These are phyloP conservation scores for Gossypium davidsonii DNA, from an alignment of 441 rosid genomes.

Conservation along the genomic window DNA sequence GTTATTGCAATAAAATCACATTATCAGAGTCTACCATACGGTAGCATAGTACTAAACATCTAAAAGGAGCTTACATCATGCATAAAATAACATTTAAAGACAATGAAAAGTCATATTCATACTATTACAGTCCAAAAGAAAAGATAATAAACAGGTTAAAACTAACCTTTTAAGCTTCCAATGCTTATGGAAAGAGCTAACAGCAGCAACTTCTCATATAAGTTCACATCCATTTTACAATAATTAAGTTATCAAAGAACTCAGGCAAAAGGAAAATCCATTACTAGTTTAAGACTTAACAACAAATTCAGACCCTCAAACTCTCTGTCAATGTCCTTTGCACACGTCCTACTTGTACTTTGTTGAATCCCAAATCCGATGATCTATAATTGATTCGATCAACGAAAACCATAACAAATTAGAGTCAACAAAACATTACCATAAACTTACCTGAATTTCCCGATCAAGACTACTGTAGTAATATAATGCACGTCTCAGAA, in stretches of 20 bases:
- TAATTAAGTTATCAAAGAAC: conserved; percentile 12
- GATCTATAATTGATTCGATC: neutral
- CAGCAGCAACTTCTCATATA: conserved; percentile 1
- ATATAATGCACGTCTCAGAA: neutral
- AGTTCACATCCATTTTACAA: conserved; percentile 23
- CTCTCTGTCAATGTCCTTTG: neutral
- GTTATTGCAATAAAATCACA: neutral
- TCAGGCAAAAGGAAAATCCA: conserved; percentile 7
- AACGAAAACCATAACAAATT: neutral
- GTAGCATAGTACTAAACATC: neutral
- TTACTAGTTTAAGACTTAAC: neutral
- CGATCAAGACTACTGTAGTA: no score
- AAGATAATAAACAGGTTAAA: neutral
- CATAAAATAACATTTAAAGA: neutral
- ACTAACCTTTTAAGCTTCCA: neutral
- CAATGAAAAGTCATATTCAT: neutral
- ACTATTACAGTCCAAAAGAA: neutral
- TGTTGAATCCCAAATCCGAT: neutral
- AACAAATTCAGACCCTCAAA: conserved; percentile 1
- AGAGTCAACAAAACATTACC: neutral
- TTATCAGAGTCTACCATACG: neutral
- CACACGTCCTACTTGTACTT: neutral
- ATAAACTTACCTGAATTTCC: neutral
- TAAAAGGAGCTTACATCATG: neutral
- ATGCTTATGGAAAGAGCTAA: neutral